Conservation (phyloP, 768 basidiomycete genomes). For the Royoungia palumana region DNA sequence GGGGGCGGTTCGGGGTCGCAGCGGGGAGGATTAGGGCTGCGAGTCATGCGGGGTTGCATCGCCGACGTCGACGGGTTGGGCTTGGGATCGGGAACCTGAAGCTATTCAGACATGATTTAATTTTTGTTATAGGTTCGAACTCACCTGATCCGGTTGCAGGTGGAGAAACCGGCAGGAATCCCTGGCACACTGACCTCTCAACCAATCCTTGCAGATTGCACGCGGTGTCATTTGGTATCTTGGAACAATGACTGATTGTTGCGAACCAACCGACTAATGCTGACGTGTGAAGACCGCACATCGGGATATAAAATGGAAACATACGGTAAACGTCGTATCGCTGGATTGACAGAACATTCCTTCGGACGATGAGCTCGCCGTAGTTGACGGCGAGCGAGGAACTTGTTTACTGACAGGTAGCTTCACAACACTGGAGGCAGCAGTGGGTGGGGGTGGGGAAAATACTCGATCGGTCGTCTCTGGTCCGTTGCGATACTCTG, state of each 20-base stretch:
- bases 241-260: constrained; percentile 1
- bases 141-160: constrained; percentile 8
- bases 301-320: neutral
- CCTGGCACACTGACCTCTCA: neutral
- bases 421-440: constrained; percentile 6
- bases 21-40: neutral
- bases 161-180: constrained; percentile 10
- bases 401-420: neutral
- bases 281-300: neutral
- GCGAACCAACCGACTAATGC: constrained; percentile 18
- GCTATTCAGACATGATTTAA: neutral
- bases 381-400: constrained; percentile 14
- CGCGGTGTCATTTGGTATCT: neutral
- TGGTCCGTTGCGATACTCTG: constrained; percentile 8
- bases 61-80: neutral
- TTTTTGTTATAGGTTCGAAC: neutral
- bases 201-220: constrained; percentile 7
- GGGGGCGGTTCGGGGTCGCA: neutral
- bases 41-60: neutral
- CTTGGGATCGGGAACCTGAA: neutral
- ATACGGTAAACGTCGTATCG: constrained; percentile 22
- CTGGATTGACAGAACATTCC: constrained; percentile 13
- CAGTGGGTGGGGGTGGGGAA: constrained; percentile 5
- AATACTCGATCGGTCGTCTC: neutral
- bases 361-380: constrained; percentile 16